Percentiles rank a stretch among this genome's conserved stretches.
Evolutionary conservation across 2,329 filamentous ascomycete species (phyloP).

Genomic region (Lizonia empirigonia): DNA sequence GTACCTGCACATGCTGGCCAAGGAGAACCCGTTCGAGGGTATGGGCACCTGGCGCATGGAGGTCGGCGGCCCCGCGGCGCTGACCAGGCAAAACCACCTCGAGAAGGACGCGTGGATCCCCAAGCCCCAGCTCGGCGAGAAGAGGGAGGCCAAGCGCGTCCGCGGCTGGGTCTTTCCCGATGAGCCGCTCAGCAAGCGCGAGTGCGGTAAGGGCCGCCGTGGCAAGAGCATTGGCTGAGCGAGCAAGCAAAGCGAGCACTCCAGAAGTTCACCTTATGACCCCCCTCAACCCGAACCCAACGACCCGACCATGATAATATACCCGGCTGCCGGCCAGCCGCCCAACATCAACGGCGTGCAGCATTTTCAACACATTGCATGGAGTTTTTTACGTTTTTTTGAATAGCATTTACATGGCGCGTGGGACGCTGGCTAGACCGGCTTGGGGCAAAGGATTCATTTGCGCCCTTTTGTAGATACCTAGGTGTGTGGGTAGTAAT

Average conservation of each 20-base stretch:
- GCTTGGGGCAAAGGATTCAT: too few species aligned
- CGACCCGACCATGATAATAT: constrained; percentile 12
- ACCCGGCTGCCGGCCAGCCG: constrained; percentile 20
- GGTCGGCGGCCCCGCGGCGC: constrained; percentile 75
- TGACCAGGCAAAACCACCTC: constrained; percentile 71
- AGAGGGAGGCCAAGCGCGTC: constrained; percentile 74
- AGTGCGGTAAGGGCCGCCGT: constrained; percentile 53
- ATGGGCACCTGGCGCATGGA: constrained; percentile 71
- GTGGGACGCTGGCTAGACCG: constrained; percentile 2
- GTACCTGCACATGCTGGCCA: constrained; percentile 75
- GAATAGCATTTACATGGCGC: constrained; percentile 15
- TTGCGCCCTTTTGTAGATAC: too few species aligned
- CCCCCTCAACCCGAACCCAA: too few species aligned
- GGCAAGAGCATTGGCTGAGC: constrained; percentile 29
- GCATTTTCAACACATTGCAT: constrained; percentile 15
- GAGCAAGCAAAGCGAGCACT: too few species aligned
- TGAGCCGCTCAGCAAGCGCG: constrained; percentile 72
- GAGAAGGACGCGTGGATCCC: constrained; percentile 79
- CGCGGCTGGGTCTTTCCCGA: constrained; percentile 79
- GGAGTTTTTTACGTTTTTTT: neutral
- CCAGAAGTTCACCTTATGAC: too few species aligned
- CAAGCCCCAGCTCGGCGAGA: constrained; percentile 72
- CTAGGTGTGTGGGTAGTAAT: too few species aligned
- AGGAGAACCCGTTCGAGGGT: constrained; percentile 63
- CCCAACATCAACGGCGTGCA: constrained; percentile 15